phyloP scores from a whole-genome alignment of 2,329 filamentous ascomycete genomes.

The Acephala macrosclerotiorum region DNA sequence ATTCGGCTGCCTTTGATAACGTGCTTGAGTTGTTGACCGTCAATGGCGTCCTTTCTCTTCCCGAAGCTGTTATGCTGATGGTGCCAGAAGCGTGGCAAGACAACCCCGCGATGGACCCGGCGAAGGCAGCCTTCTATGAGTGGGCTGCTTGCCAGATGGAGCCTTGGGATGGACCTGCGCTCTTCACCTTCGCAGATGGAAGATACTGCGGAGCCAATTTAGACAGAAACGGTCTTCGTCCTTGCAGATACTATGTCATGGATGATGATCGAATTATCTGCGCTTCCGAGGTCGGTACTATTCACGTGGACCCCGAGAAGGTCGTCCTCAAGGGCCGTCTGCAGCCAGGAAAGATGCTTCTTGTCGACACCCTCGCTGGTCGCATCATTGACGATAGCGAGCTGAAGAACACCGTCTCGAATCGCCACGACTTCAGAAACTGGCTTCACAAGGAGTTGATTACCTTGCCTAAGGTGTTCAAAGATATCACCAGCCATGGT shows the following conservation, averaged over 20 bases:
- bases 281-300: constrained; percentile 94
- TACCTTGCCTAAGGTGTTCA: constrained; percentile 77
- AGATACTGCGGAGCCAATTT: constrained; percentile 97
- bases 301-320: constrained; percentile 86
- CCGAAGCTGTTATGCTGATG: constrained; percentile 98
- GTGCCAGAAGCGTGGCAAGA: constrained; percentile 98
- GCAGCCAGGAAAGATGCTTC: constrained; percentile 93
- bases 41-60: constrained; percentile 93
- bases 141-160: constrained; percentile 99
- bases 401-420: constrained; percentile 87
- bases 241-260: constrained; percentile 96
- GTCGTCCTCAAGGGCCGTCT: constrained; percentile 93
- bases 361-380: constrained; percentile 90
- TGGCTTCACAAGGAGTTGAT: constrained; percentile 91
- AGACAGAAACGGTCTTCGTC: constrained; percentile 92
- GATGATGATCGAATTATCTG: constrained; percentile 98
- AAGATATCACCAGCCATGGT: constrained; percentile 63
- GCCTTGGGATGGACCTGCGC: constrained; percentile 94
- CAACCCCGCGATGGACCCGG: constrained; percentile 88
- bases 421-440: constrained; percentile 83
- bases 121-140: constrained; percentile 97
- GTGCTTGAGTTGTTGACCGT: constrained; percentile 93
- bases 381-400: constrained; percentile 95
- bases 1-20: constrained; percentile 97
- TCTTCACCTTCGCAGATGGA: constrained; percentile 97